Percentiles rank a stretch among this genome's conserved stretches.
phyloP scores from a whole-genome alignment of 2,329 filamentous ascomycete species.

The Verticillium klebahnii region DNA sequence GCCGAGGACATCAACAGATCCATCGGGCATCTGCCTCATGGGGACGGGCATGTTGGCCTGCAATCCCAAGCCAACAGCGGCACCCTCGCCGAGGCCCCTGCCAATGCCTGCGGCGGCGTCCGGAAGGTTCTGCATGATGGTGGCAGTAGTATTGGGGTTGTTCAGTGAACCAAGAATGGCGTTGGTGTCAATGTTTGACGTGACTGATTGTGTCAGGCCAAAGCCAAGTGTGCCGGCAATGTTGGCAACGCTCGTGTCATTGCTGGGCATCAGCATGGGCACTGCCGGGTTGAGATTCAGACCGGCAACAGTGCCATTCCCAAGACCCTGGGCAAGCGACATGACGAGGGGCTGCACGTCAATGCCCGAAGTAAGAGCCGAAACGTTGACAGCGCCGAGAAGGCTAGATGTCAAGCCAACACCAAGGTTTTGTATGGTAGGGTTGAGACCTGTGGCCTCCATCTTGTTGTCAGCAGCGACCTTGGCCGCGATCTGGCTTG shows the following conservation, averaged over 20 bases:
- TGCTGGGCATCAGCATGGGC: slow-evolving; percentile 10
- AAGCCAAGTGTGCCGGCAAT: slow-evolving; percentile 21
- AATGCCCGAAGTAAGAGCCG: slow-evolving; percentile 8
- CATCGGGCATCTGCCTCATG: slow-evolving; percentile 15
- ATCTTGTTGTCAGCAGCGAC: slow-evolving; percentile 22
- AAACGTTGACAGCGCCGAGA: slow-evolving; percentile 18
- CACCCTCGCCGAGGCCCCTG: slow-evolving; percentile 19
- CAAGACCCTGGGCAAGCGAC: slow-evolving; percentile 17
- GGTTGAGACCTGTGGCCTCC: slow-evolving; percentile 22
- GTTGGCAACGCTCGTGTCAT: slow-evolving; percentile 15
- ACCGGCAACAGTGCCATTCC: slow-evolving; percentile 17
- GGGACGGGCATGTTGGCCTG: slow-evolving; percentile 16
- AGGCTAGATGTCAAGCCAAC: slow-evolving; percentile 22
- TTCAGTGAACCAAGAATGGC: slow-evolving; percentile 3
- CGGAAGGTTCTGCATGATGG: slow-evolving; percentile 15
- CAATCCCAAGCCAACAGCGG: slow-evolving; percentile 20
- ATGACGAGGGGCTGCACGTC: slow-evolving; percentile 14
- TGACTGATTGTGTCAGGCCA: slow-evolving; percentile 18
- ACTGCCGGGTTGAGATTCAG: slow-evolving; percentile 14
- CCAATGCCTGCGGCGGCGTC: slow-evolving; percentile 21
- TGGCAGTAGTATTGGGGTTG: slow-evolving; percentile 8
- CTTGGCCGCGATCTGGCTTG: slow-evolving; percentile 11
- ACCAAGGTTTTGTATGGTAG: slow-evolving; percentile 21
- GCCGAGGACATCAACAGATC: slow-evolving; percentile 14
- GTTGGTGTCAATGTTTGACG: slow-evolving; percentile 17